phyloP scores from a whole-genome alignment of 2,329 filamentous ascomycete genomes.

The Aureobasidium sp. region DNA sequence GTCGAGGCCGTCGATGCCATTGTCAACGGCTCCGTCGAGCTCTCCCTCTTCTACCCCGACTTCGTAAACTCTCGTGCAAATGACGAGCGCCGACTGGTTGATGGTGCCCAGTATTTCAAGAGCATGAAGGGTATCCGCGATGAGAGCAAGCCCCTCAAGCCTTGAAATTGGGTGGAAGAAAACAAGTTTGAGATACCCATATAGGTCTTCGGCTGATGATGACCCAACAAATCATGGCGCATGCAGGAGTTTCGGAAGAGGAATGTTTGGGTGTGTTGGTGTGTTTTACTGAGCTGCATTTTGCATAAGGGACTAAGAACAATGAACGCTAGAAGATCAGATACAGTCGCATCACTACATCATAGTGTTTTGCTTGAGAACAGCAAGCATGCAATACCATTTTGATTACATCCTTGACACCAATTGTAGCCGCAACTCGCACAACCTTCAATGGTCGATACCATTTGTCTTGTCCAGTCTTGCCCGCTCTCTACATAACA shows the following conservation, averaged over 20 bases:
- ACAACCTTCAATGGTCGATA: too few species aligned
- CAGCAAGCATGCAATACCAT: background rate
- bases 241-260: slow-evolving; percentile 9
- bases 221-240: background rate
- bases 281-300: background rate
- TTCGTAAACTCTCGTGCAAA: slow-evolving; percentile 78
- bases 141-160: slow-evolving; percentile 19
- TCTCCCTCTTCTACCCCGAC: slow-evolving; percentile 87
- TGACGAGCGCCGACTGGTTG: slow-evolving; percentile 52
- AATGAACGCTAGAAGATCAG: background rate
- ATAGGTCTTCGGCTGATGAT: background rate
- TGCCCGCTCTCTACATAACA: too few species aligned
- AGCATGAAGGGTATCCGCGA: slow-evolving; percentile 26
- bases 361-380: background rate
- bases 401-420: background rate
- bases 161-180: background rate
- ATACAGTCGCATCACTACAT: background rate
- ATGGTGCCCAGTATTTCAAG: slow-evolving; percentile 53
- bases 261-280: background rate
- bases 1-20: slow-evolving; percentile 90
- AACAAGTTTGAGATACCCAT: slow-evolving; percentile 4
- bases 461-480: too few species aligned
- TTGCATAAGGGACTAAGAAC: background rate
- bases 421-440: background rate
- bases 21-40: slow-evolving; percentile 82